Evolutionary conservation across 2,329 filamentous ascomycete genomes (phyloP).

Genomic region (Aspergillus hortae): DNA sequence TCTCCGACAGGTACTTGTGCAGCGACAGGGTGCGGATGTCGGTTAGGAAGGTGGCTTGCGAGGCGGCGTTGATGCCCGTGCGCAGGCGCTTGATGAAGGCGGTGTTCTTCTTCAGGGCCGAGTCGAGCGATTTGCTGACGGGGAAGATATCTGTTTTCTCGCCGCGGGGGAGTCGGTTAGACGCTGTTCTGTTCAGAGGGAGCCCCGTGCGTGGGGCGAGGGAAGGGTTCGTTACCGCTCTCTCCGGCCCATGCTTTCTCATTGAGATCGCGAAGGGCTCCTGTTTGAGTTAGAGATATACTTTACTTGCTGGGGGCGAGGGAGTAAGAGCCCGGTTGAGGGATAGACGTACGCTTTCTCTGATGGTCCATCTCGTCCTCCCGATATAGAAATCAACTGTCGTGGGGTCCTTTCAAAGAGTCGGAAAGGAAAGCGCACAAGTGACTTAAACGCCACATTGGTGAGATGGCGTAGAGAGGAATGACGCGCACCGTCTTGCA

Average conservation of each 20-base stretch:
- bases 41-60: conserved; percentile 77
- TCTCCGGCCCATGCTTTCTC: conserved; percentile 84
- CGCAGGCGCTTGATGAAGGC: conserved; percentile 95
- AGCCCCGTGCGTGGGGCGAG: neutral
- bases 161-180: too few species aligned
- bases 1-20: conserved; percentile 95
- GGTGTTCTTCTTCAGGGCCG: conserved; percentile 95
- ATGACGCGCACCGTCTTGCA: conserved; percentile 13
- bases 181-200: too few species aligned
- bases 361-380: conserved; percentile 45
- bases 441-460: conserved; percentile 40
- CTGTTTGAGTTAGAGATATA: conserved; percentile 43
- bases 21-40: conserved; percentile 88
- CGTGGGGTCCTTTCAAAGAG: conserved; percentile 33
- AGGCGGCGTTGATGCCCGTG: conserved; percentile 78
- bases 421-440: conserved; percentile 32
- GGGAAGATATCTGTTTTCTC: conserved; percentile 65
- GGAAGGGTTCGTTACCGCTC: conserved; percentile 56
- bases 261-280: conserved; percentile 87
- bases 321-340: too few species aligned
- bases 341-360: conserved; percentile 43
- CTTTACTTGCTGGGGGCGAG: too few species aligned
- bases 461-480: conserved; percentile 10
- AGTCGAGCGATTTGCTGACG: conserved; percentile 78
- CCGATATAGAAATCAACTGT: conserved; percentile 25